These are phyloP conservation scores for Ogataea parapolymorpha DNA, from an alignment of 805 yeast genomes.

Conservation along the genomic window DNA sequence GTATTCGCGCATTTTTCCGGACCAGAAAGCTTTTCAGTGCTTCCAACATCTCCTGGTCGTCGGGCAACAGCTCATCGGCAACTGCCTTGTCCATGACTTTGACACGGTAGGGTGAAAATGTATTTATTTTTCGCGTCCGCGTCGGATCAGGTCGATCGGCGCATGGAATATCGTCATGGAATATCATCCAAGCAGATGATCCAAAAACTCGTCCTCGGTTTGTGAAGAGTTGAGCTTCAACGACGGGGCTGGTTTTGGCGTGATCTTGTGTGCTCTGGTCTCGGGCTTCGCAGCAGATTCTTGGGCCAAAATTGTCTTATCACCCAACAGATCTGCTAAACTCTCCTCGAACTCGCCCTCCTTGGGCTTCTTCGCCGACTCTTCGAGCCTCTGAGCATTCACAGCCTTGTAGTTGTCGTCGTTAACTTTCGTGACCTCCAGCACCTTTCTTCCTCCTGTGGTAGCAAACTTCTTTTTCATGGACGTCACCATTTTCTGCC, in stretches of 20 bases:
- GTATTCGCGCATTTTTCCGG: not conserved
- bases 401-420: slow-evolving; percentile 17
- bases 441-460: slow-evolving; percentile 9
- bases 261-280: not conserved
- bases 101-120: no score
- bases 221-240: slow-evolving; percentile 1
- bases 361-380: slow-evolving; percentile 1
- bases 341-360: slow-evolving; percentile 18
- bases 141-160: slow-evolving; percentile 6
- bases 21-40: not conserved
- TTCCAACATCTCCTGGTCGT: not conserved
- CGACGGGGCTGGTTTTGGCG: not conserved
- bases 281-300: not conserved
- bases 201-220: slow-evolving; percentile 21
- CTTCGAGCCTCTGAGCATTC: slow-evolving; percentile 13
- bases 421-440: slow-evolving; percentile 14
- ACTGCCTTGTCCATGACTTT: not conserved
- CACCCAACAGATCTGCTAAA: slow-evolving; percentile 21
- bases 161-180: not conserved
- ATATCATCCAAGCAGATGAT: slow-evolving; percentile 15
- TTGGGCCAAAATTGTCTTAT: not conserved
- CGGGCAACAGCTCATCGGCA: not conserved
- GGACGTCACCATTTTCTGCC: slow-evolving; percentile 17
- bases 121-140: slow-evolving; percentile 5
- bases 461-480: slow-evolving; percentile 14